Evolutionary conservation across 2,329 filamentous ascomycete species (phyloP).

Genomic region (Biscogniauxia sp.): DNA sequence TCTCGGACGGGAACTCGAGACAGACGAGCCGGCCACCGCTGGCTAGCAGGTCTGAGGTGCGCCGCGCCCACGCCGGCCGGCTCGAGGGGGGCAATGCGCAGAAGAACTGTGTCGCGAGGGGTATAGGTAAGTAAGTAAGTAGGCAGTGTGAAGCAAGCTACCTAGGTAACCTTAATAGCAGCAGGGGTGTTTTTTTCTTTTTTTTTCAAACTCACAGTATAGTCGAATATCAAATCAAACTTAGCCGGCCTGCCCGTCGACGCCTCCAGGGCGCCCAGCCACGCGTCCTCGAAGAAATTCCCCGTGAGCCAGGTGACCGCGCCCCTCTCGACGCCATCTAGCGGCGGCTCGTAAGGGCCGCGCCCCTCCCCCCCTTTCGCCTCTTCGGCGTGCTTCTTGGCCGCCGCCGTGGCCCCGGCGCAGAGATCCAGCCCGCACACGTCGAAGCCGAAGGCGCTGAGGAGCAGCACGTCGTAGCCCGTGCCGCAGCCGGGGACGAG

Average conservation of each 20-base stretch:
- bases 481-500: constrained; percentile 80
- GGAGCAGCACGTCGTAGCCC: constrained; percentile 76
- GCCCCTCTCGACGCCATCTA: constrained; percentile 45
- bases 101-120: constrained; percentile 54
- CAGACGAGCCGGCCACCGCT: constrained; percentile 54
- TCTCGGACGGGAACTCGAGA: constrained; percentile 77
- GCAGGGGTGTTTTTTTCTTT: neutral
- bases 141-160: neutral
- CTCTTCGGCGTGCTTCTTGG: constrained; percentile 41
- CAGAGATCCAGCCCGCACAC: constrained; percentile 72
- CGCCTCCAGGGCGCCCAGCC: constrained; percentile 43
- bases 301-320: constrained; percentile 54
- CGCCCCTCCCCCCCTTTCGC: constrained; percentile 38
- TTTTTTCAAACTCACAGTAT: constrained; percentile 47
- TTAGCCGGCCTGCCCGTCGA: constrained; percentile 37
- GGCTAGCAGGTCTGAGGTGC: constrained; percentile 49
- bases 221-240: constrained; percentile 68
- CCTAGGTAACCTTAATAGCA: constrained; percentile 2
- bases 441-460: constrained; percentile 74
- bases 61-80: constrained; percentile 52
- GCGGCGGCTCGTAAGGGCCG: constrained; percentile 41
- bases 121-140: neutral
- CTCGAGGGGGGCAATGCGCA: constrained; percentile 56
- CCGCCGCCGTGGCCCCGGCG: constrained; percentile 43
- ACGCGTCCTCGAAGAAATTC: constrained; percentile 66